Conservation (phyloP, 371 early-diverging fungal species). For the Fennellomyces sp. region DNA sequence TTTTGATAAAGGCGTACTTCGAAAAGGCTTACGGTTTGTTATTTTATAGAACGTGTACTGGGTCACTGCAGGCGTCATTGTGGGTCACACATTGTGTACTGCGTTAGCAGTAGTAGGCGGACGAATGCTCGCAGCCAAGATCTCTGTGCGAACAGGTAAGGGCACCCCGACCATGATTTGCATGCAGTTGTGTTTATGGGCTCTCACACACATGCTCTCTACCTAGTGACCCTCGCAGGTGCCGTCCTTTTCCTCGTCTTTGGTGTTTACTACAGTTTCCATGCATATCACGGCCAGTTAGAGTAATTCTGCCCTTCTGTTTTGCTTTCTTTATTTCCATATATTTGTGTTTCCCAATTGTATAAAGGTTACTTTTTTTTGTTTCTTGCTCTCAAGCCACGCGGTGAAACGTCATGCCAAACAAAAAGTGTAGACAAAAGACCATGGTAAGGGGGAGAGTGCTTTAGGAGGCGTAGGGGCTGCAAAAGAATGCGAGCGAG, state of each 20-base stretch:
- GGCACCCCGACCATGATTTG: not conserved
- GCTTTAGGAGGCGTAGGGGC: not conserved
- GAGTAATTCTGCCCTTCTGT: not conserved
- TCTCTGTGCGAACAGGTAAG: conserved; percentile 90
- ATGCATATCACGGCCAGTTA: conserved; percentile 27
- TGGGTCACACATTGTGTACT: conserved; percentile 92
- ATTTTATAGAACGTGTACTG: conserved; percentile 79
- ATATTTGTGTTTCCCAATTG: not conserved
- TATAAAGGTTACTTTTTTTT: not conserved
- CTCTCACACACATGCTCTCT: not conserved
- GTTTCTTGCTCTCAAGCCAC: too few species aligned
- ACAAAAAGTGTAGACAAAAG: not conserved
- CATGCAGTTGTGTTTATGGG: not conserved
- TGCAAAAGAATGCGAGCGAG: not conserved
- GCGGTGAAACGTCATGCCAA: too few species aligned
- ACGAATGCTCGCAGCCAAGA: conserved; percentile 84
- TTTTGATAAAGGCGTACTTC: too few species aligned
- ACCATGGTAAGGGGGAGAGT: not conserved
- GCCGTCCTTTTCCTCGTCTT: conserved; percentile 86
- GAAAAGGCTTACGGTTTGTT: too few species aligned
- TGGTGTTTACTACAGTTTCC: conserved; percentile 70
- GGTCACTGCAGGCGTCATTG: conserved; percentile 86
- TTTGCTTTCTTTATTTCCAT: not conserved
- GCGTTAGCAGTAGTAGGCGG: conserved; percentile 94
- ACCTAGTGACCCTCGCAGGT: conserved; percentile 83